These are phyloP conservation scores for Quercus bicolor DNA, from an alignment of 306 rosid species.

Conservation along the genomic window DNA sequence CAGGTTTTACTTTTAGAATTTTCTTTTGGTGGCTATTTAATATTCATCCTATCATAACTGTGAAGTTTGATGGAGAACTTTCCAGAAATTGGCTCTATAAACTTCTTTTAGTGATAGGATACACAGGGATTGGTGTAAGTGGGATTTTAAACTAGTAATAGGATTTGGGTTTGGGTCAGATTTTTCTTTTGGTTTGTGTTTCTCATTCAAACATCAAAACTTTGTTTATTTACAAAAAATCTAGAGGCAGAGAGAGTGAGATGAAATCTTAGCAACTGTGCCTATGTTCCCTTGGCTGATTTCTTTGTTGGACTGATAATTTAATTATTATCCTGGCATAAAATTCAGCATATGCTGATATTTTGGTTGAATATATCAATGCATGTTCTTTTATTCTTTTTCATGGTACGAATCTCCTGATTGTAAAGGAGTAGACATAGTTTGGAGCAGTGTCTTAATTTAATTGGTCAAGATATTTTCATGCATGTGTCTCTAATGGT, in stretches of 20 bases:
- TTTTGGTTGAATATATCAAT: not conserved
- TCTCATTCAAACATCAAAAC: not conserved
- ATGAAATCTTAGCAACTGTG: not conserved
- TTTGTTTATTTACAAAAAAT: not conserved
- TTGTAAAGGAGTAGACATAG: not conserved
- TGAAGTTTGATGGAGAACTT: not conserved
- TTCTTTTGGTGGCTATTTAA: not conserved
- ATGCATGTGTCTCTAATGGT: constrained; percentile 1
- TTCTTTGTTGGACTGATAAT: not conserved
- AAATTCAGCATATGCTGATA: not conserved
- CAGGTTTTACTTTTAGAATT: not conserved
- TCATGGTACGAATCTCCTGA: not conserved
- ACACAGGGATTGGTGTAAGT: not conserved
- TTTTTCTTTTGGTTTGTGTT: not conserved
- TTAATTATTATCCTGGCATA: not conserved
- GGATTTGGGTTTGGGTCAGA: not conserved
- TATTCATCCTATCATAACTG: not conserved
- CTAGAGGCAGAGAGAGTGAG: not conserved
- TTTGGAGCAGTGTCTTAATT: not conserved
- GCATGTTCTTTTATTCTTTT: too few species aligned
- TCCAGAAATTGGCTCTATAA: too few species aligned
- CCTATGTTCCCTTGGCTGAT: not conserved
- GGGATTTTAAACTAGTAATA: not conserved
- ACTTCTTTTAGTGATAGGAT: not conserved
- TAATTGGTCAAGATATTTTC: constrained; percentile 20